Percentiles rank a stretch among this genome's conserved stretches.
These are phyloP conservation scores for Tulasnella sp. DNA, from an alignment of 768 basidiomycete species.

Conservation along the genomic window DNA sequence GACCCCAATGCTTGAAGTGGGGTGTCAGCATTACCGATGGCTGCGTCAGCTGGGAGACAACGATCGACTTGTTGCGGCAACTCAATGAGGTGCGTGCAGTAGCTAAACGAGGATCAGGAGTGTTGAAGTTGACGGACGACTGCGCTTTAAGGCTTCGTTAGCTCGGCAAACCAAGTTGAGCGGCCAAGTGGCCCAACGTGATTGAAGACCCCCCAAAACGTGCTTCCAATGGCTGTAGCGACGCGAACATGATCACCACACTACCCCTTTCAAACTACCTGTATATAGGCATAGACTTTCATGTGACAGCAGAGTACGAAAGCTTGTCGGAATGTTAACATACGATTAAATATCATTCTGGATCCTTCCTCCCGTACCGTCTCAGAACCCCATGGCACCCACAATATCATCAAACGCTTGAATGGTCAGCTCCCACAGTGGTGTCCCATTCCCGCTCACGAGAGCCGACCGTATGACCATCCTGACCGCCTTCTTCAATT, in stretches of 20 bases:
- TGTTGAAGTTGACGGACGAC: neutral
- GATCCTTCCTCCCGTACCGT: neutral
- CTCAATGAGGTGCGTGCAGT: slow-evolving; percentile 44
- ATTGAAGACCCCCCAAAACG: neutral
- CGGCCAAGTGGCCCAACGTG: neutral
- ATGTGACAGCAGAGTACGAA: neutral
- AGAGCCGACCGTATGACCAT: slow-evolving; percentile 14
- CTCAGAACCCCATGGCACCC: neutral
- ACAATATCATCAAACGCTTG: slow-evolving; percentile 12
- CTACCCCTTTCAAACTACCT: slow-evolving; percentile 6
- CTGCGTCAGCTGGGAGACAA: slow-evolving; percentile 79
- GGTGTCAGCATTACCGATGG: slow-evolving; percentile 90
- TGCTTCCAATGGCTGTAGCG: neutral
- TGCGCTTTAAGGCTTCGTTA: neutral
- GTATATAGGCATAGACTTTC: neutral
- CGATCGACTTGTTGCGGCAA: slow-evolving; percentile 62
- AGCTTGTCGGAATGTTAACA: neutral
- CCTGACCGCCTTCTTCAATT: neutral
- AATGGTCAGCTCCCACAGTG: neutral
- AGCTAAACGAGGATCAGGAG: neutral
- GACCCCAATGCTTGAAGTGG: slow-evolving; percentile 60
- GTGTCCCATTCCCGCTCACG: neutral
- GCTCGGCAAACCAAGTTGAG: neutral
- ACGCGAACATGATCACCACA: neutral
- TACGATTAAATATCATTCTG: neutral